Conservation (phyloP, 202 grass and related monocot genomes). For the Eragrostis tef region DNA sequence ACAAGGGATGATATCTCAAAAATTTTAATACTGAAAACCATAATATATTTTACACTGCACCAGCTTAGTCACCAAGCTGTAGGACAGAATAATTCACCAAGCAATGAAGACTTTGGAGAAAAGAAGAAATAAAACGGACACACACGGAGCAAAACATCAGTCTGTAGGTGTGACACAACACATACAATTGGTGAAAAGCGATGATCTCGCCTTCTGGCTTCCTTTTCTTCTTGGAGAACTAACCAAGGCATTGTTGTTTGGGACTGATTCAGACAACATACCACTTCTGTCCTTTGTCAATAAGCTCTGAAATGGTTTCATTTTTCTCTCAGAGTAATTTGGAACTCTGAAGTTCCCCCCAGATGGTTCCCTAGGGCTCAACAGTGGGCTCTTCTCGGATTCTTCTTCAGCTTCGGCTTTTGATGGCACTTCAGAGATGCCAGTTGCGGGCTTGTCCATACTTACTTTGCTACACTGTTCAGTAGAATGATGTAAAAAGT, state of each 20-base stretch:
- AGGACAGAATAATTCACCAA: constrained; percentile 40
- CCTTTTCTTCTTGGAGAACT: constrained; percentile 56
- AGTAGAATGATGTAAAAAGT: constrained; percentile 34
- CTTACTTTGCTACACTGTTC: constrained; percentile 25
- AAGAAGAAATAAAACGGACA: not conserved
- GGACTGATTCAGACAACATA: constrained; percentile 24
- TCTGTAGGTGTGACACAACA: constrained; percentile 50
- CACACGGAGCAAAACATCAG: constrained; percentile 39
- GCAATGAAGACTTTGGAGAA: constrained; percentile 3
- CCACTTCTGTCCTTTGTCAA: constrained; percentile 30
- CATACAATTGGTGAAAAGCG: constrained; percentile 54
- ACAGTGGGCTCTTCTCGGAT: constrained; percentile 46
- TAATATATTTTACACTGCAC: constrained; percentile 5
- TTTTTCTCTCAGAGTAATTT: constrained; percentile 45
- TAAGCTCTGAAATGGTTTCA: constrained; percentile 52
- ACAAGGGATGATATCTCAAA: constrained; percentile 29
- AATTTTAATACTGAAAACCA: constrained; percentile 3
- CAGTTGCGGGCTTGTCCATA: constrained; percentile 10
- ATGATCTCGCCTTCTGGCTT: constrained; percentile 48
- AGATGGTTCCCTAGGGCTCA: constrained; percentile 47
- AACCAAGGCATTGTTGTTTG: not conserved
- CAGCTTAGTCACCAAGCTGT: constrained; percentile 40
- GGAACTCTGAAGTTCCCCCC: constrained; percentile 21
- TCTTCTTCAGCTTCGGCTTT: constrained; percentile 43
- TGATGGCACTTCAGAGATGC: not conserved